Conservation (phyloP, 2,329 filamentous ascomycete species). For the Dothideomycetidae sp. region DNA sequence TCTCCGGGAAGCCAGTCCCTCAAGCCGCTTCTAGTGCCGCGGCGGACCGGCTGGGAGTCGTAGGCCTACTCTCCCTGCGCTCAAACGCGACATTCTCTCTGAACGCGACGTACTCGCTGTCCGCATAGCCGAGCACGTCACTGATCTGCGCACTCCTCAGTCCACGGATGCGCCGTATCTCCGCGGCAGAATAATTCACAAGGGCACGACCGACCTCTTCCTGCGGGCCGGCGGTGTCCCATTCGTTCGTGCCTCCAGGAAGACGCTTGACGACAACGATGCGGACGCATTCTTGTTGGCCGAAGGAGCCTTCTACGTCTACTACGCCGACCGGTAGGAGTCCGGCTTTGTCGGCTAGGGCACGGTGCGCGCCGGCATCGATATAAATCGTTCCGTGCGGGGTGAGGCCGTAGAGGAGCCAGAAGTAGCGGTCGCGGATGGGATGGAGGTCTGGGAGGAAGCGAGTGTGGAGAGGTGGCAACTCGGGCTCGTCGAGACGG, state of each 20-base stretch:
- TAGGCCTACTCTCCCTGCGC: slow-evolving; percentile 15
- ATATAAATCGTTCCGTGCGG: slow-evolving; percentile 89
- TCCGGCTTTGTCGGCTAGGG: slow-evolving; percentile 69
- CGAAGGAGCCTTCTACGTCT: slow-evolving; percentile 75
- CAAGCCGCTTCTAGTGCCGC: too few species aligned
- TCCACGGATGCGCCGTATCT: slow-evolving; percentile 75
- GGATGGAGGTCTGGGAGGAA: slow-evolving; percentile 76
- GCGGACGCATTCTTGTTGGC: slow-evolving; percentile 82
- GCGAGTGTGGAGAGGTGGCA: slow-evolving; percentile 64
- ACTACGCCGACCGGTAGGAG: slow-evolving; percentile 84
- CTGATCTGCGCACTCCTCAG: slow-evolving; percentile 70
- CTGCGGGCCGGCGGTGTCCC: slow-evolving; percentile 39
- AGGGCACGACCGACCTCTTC: slow-evolving; percentile 72
- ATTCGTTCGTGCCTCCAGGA: slow-evolving; percentile 15
- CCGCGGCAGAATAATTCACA: slow-evolving; percentile 80
- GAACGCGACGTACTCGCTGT: slow-evolving; percentile 85
- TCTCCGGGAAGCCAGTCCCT: too few species aligned
- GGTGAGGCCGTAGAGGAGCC: slow-evolving; percentile 82
- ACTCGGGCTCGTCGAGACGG: slow-evolving; percentile 20
- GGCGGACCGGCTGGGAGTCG: slow-evolving; percentile 8
- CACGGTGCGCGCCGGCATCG: slow-evolving; percentile 73
- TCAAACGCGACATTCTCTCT: slow-evolving; percentile 78
- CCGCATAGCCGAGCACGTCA: slow-evolving; percentile 70
- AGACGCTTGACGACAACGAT: slow-evolving; percentile 60
- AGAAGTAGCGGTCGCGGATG: slow-evolving; percentile 89